Evolutionary conservation across 345 rosid species (phyloP).

Genomic region (Rhizophora apiculata): DNA sequence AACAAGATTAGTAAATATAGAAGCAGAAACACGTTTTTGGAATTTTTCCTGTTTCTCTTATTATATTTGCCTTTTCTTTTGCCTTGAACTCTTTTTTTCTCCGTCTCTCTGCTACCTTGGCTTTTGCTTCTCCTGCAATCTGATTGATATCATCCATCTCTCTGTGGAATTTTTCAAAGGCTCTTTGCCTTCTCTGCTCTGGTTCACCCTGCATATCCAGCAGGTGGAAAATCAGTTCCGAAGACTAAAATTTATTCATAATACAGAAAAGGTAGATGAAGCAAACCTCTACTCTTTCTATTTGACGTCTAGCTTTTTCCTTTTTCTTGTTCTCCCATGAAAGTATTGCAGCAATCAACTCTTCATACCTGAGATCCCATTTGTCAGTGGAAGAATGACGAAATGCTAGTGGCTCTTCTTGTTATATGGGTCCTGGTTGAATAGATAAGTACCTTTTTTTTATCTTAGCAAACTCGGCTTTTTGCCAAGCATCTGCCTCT

Average conservation of each 20-base stretch:
- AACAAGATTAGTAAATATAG: constrained; percentile 19
- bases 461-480: constrained; percentile 46
- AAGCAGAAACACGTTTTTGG: constrained; percentile 58
- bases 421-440: no score
- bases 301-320: constrained; percentile 45
- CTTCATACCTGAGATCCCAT: constrained; percentile 48
- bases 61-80: constrained; percentile 58
- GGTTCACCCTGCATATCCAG: constrained; percentile 41
- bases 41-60: constrained; percentile 49
- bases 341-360: constrained; percentile 38
- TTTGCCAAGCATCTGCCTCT: constrained; percentile 59
- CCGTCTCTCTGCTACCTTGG: constrained; percentile 47
- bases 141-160: constrained; percentile 42
- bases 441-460: constrained; percentile 37
- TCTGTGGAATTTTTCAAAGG: constrained; percentile 32
- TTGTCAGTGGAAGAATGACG: constrained; percentile 7
- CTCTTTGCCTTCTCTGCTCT: constrained; percentile 42
- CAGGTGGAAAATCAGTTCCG: constrained; percentile 10
- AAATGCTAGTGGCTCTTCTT: no score
- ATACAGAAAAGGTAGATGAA: not conserved
- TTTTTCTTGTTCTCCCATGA: constrained; percentile 61
- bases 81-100: constrained; percentile 51
- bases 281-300: constrained; percentile 59
- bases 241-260: not conserved
- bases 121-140: constrained; percentile 52